Evolutionary conservation across 495 filamentous ascomycete species (phyloP).

Genomic region (Hypoxylon subgilvum): DNA sequence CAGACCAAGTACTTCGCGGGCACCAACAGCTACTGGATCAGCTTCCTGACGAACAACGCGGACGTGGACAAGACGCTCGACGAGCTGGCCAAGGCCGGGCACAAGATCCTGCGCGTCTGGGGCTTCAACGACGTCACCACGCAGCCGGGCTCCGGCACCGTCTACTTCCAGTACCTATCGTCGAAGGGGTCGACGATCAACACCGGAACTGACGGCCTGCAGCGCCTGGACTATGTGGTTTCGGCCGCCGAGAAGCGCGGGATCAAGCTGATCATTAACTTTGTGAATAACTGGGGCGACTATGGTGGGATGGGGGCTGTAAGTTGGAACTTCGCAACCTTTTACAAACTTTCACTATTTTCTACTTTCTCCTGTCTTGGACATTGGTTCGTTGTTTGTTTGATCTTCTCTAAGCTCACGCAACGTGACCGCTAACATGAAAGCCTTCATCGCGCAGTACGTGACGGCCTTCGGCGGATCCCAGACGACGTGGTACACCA

Average conservation of each 20-base stretch:
- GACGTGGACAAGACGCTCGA: constrained; percentile 68
- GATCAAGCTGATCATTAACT: constrained; percentile 63
- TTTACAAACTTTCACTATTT: no score
- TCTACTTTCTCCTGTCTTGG: neutral
- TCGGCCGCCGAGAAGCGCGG: constrained; percentile 61
- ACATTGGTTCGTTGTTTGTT: no score
- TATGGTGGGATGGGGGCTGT: constrained; percentile 53
- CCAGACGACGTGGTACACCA: constrained; percentile 41
- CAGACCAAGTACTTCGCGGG: constrained; percentile 68
- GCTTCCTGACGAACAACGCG: constrained; percentile 67
- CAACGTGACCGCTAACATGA: neutral
- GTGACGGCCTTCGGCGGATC: constrained; percentile 61
- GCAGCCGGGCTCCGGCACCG: constrained; percentile 53
- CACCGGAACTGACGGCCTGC: constrained; percentile 68
- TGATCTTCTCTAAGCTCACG: no score
- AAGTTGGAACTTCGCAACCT: constrained; percentile 7
- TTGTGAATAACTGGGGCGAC: constrained; percentile 62
- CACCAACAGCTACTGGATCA: constrained; percentile 77
- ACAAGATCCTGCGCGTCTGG: constrained; percentile 75
- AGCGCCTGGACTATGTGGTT: constrained; percentile 72
- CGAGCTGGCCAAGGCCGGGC: constrained; percentile 56
- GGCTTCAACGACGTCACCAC: constrained; percentile 67
- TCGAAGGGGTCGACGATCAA: constrained; percentile 65
- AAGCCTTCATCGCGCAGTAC: constrained; percentile 49
- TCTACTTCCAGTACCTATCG: constrained; percentile 66